Percentiles rank a stretch among this genome's conserved stretches.
Evolutionary conservation across 768 basidiomycete genomes (phyloP).

Genomic region (Termitomyces sp.): DNA sequence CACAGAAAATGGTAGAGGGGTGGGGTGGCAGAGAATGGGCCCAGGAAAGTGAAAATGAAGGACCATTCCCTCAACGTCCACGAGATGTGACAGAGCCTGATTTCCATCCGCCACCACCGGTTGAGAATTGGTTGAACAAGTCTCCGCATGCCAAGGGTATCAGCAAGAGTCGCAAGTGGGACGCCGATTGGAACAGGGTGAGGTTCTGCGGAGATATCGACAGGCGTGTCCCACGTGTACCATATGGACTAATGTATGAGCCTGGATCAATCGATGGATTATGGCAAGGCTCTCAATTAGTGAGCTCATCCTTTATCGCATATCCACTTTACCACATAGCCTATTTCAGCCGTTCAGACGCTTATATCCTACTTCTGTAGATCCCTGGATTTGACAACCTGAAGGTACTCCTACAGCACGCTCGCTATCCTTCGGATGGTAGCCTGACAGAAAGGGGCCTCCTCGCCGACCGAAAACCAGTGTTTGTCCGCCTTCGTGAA

Average conservation of each 20-base stretch:
- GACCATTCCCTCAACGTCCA: not conserved
- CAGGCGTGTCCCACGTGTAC: conserved; percentile 4
- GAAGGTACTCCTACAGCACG: conserved; percentile 10
- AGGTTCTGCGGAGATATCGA: conserved; percentile 29
- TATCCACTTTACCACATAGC: not conserved
- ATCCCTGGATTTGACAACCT: conserved; percentile 16
- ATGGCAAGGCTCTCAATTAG: conserved; percentile 55
- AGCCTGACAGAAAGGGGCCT: conserved; percentile 16
- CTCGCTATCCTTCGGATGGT: conserved; percentile 16
- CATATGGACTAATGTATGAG: conserved; percentile 26
- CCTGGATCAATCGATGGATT: conserved; percentile 44
- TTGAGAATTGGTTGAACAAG: conserved; percentile 12
- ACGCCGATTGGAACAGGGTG: conserved; percentile 49
- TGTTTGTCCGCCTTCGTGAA: conserved; percentile 56
- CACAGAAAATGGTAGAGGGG: not conserved
- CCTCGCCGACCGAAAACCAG: not conserved
- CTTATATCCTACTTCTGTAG: conserved; percentile 10
- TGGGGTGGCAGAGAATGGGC: not conserved
- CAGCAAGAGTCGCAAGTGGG: conserved; percentile 33
- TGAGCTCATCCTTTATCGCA: conserved; percentile 22
- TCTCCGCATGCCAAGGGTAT: conserved; percentile 11
- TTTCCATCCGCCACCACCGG: not conserved
- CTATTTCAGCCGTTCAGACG: not conserved
- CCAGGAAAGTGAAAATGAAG: not conserved
- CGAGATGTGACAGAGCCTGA: not conserved